Percentiles rank a stretch among this genome's conserved stretches.
phyloP scores from a whole-genome alignment of 108 stramenopile genomes.

The Cyclostephanos tholiformis region DNA sequence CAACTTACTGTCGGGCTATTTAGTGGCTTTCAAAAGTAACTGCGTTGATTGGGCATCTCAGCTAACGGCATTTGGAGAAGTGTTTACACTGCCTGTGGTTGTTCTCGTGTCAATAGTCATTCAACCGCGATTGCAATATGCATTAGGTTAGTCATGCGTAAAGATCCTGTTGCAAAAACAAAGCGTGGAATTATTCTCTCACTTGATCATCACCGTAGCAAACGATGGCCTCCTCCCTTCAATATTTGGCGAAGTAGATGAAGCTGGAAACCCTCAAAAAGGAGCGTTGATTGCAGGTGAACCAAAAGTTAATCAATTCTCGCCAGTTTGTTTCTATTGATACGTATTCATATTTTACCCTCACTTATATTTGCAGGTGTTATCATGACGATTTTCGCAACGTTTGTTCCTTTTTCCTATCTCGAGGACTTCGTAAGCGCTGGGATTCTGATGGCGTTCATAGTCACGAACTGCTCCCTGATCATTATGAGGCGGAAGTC shows the following conservation, averaged over 20 bases:
- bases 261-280: constrained; percentile 66
- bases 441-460: constrained; percentile 76
- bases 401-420: constrained; percentile 81
- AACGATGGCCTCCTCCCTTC: constrained; percentile 85
- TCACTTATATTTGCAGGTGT: constrained; percentile 14
- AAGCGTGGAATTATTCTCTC: background rate
- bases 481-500: constrained; percentile 60
- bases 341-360: background rate
- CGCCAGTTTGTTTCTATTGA: background rate
- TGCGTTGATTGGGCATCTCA: constrained; percentile 49
- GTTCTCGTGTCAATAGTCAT: constrained; percentile 89
- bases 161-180: background rate
- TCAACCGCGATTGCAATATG: constrained; percentile 86
- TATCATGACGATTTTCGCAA: constrained; percentile 75
- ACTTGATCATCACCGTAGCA: constrained; percentile 54
- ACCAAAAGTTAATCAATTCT: background rate
- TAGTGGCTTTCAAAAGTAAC: constrained; percentile 40
- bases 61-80: constrained; percentile 72
- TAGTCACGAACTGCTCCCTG: constrained; percentile 67
- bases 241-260: constrained; percentile 69
- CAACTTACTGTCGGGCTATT: background rate
- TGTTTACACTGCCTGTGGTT: constrained; percentile 89
- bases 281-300: constrained; percentile 76
- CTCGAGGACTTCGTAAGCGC: constrained; percentile 86
- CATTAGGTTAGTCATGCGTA: constrained; percentile 27